Percentiles rank a stretch among this genome's conserved stretches.
These are phyloP conservation scores for Hypericum androsaemum DNA, from an alignment of 345 rosid genomes.

Conservation along the genomic window DNA sequence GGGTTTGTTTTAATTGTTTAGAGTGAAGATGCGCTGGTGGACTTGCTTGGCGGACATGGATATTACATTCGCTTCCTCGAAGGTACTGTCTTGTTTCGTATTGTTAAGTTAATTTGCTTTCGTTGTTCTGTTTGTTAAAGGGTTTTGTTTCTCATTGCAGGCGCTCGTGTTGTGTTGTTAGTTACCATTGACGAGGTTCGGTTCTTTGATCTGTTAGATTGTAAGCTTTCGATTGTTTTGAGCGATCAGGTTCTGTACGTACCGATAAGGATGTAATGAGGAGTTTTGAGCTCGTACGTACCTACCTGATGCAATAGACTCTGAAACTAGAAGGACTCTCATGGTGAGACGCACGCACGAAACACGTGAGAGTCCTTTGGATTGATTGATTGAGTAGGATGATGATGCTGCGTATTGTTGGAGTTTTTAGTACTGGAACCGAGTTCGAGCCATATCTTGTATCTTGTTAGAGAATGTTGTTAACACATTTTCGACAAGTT, in stretches of 20 bases:
- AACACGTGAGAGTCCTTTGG: slow-evolving; percentile 3
- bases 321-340: slow-evolving; percentile 35
- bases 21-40: too few species aligned
- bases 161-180: neutral
- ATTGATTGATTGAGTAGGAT: slow-evolving; percentile 39
- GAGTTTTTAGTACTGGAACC: slow-evolving; percentile 65
- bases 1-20: too few species aligned
- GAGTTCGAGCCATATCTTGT: slow-evolving; percentile 38
- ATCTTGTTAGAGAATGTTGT: slow-evolving; percentile 38
- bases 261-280: slow-evolving; percentile 39
- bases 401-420: slow-evolving; percentile 63
- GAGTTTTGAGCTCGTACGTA: slow-evolving; percentile 53
- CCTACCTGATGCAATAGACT: slow-evolving; percentile 39
- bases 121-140: too few species aligned
- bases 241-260: slow-evolving; percentile 50
- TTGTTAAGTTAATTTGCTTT: too few species aligned
- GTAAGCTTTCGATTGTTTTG: slow-evolving; percentile 49
- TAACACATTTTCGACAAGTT: slow-evolving; percentile 35
- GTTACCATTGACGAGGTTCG: too few species aligned
- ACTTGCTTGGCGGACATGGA: too few species aligned
- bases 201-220: slow-evolving; percentile 29
- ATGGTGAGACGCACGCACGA: slow-evolving; percentile 40
- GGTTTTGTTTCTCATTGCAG: slow-evolving; percentile 2
- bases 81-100: too few species aligned
- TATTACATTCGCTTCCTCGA: too few species aligned